Evolutionary conservation across 2,329 filamentous ascomycete species (phyloP).

Genomic region (Aspergillus aculeatus): DNA sequence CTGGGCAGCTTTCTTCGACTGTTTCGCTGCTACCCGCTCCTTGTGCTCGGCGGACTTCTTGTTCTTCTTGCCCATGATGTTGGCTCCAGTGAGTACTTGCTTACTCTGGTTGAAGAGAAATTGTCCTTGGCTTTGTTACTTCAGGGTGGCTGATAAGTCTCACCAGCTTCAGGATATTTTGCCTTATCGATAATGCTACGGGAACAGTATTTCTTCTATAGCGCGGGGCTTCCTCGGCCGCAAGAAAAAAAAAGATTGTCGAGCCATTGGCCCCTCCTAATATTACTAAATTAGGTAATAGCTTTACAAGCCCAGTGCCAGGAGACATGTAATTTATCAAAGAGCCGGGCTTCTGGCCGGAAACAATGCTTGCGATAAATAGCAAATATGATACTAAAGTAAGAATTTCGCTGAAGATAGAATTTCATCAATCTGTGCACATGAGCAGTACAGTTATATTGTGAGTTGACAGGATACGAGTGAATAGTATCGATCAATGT

Average conservation of each 20-base stretch:
- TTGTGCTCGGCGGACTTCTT: conserved; percentile 59
- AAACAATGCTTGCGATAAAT: too few relatives aligned
- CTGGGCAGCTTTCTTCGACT: conserved; percentile 74
- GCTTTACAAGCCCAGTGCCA: not conserved
- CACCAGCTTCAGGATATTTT: not conserved
- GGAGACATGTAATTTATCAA: not conserved
- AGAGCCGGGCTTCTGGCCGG: not conserved
- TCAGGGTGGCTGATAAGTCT: not conserved
- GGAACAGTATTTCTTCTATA: not conserved
- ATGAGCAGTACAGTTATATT: too few relatives aligned
- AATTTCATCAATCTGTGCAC: too few relatives aligned
- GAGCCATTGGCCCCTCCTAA: not conserved
- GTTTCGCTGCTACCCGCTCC: conserved; percentile 65
- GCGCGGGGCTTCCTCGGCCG: not conserved
- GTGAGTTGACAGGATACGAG: too few relatives aligned
- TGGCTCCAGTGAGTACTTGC: not conserved
- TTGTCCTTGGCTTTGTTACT: not conserved
- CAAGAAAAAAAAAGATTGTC: conserved; percentile 3
- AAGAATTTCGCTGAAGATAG: too few relatives aligned
- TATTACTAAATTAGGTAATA: not conserved
- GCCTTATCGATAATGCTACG: conserved; percentile 1
- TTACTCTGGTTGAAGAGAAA: not conserved
- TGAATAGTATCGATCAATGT: not conserved
- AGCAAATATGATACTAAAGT: too few relatives aligned
- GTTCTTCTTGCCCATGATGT: conserved; percentile 53